A percentile compares a stretch with the other conserved stretches of the same genome.
Evolutionary conservation across 805 yeast species (phyloP).

Genomic region (Myxozyma mucilagina): DNA sequence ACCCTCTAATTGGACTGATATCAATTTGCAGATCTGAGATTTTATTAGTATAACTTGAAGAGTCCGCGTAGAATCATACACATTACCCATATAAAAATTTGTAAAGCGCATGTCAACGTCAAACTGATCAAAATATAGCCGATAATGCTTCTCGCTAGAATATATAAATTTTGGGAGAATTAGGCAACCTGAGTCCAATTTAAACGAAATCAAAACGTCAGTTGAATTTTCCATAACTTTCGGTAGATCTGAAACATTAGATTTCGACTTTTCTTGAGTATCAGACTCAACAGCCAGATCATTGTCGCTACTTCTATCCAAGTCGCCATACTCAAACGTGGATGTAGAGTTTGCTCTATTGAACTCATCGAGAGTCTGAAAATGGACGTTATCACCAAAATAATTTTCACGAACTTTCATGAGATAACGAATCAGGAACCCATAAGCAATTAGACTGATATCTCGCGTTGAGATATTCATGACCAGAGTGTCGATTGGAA

Average conservation of each 20-base stretch:
- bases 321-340: neutral
- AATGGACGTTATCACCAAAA: constrained; percentile 82
- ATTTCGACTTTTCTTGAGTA: neutral
- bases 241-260: neutral
- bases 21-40: constrained; percentile 63
- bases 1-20: constrained; percentile 52
- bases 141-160: constrained; percentile 59
- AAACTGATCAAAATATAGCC: constrained; percentile 61
- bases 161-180: constrained; percentile 74
- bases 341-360: constrained; percentile 40
- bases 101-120: constrained; percentile 83
- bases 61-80: neutral
- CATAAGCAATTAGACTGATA: constrained; percentile 71
- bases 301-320: neutral
- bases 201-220: constrained; percentile 72
- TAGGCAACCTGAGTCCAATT: constrained; percentile 67
- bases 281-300: neutral
- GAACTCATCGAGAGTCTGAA: constrained; percentile 84
- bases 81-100: constrained; percentile 78
- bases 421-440: constrained; percentile 73
- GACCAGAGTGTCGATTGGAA: constrained; percentile 66
- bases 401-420: constrained; percentile 81
- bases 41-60: constrained; percentile 6
- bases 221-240: neutral
- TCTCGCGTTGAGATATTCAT: constrained; percentile 66